Conservation (phyloP, 305 asterid species). For the Fraxinus albicans region DNA sequence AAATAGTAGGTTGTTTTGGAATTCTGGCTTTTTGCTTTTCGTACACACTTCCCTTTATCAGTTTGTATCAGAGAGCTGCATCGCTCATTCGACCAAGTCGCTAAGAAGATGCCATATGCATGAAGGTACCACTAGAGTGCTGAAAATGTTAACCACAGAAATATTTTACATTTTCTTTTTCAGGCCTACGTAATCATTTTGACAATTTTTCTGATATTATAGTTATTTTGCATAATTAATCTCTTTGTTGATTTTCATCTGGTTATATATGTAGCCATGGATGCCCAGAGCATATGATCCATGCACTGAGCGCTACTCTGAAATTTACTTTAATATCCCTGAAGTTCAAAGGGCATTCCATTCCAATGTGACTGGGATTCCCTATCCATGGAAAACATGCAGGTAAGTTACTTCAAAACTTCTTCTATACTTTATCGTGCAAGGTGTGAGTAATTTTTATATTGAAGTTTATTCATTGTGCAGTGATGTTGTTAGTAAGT, state of each 20-base stretch:
- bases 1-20: neutral
- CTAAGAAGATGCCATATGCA: neutral
- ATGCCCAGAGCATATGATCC: slow-evolving; percentile 91
- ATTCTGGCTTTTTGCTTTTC: neutral
- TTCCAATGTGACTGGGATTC: slow-evolving; percentile 64
- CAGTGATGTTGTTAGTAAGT: slow-evolving; percentile 70
- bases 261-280: slow-evolving; percentile 62
- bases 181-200: neutral
- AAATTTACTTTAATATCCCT: slow-evolving; percentile 70
- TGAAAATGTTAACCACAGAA: neutral
- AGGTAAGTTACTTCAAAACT: slow-evolving; percentile 38
- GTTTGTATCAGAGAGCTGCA: neutral
- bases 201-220: neutral
- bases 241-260: slow-evolving; percentile 13
- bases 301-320: slow-evolving; percentile 73
- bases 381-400: slow-evolving; percentile 85
- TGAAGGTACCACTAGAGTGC: neutral
- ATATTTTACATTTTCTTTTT: neutral
- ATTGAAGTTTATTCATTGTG: slow-evolving; percentile 16
- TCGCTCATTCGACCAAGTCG: neutral
- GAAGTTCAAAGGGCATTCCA: slow-evolving; percentile 89
- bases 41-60: neutral
- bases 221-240: neutral
- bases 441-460: neutral
- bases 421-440: slow-evolving; percentile 9